Percentiles rank a stretch among this genome's conserved stretches.
phyloP scores from a whole-genome alignment of 2,329 filamentous ascomycete species.

The Delphinella strobiligena region DNA sequence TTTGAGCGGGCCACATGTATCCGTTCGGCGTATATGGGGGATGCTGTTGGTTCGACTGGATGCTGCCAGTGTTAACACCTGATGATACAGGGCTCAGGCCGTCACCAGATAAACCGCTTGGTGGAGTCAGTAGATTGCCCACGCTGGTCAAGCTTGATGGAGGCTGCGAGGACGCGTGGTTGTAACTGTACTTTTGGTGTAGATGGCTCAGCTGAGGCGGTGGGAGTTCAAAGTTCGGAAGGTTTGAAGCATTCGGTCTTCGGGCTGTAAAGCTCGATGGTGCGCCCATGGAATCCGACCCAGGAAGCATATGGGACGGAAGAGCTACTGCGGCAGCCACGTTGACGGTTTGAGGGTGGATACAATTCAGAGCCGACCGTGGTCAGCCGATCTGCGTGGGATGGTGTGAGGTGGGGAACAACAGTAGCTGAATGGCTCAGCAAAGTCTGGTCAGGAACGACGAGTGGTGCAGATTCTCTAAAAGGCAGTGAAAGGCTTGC shows the following conservation, averaged over 20 bases:
- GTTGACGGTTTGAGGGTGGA: slow-evolving; percentile 31
- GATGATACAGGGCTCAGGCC: slow-evolving; percentile 50
- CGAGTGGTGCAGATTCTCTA: background rate
- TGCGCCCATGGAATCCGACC: slow-evolving; percentile 47
- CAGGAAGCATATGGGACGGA: slow-evolving; percentile 50
- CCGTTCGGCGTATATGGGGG: slow-evolving; percentile 47
- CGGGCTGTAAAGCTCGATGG: slow-evolving; percentile 58
- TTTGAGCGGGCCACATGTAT: slow-evolving; percentile 46
- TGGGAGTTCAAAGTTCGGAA: slow-evolving; percentile 59
- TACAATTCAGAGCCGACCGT: slow-evolving; percentile 2
- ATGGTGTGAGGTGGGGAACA: background rate
- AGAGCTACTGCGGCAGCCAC: slow-evolving; percentile 52
- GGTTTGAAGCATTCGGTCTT: slow-evolving; percentile 54
- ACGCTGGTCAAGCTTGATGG: slow-evolving; percentile 39
- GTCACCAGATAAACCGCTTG: slow-evolving; percentile 48
- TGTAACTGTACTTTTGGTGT: slow-evolving; percentile 37
- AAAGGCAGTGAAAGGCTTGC: background rate
- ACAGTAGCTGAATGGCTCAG: background rate
- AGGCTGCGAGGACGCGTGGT: slow-evolving; percentile 27
- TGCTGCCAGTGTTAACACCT: slow-evolving; percentile 45
- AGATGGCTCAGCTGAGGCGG: slow-evolving; percentile 41
- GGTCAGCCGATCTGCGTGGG: background rate
- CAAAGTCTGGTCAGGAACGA: background rate
- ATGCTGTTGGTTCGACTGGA: slow-evolving; percentile 44
- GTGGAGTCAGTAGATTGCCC: slow-evolving; percentile 51